Conservation (phyloP, 1,284 basidiomycete species). For the Cronartium quercuum region DNA sequence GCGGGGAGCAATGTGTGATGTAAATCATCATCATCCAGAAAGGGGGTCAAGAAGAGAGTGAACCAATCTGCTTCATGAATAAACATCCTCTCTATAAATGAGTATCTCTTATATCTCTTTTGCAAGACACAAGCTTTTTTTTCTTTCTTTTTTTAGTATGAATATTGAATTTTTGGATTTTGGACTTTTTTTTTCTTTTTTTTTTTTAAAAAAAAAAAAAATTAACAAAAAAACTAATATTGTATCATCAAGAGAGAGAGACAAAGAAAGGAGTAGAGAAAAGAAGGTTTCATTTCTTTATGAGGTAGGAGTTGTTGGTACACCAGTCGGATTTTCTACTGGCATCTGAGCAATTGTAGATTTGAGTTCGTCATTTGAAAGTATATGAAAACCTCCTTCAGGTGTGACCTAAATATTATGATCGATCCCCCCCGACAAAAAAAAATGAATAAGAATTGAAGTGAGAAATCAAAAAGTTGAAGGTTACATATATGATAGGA, state of each 20-base stretch:
- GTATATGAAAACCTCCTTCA: conserved; percentile 71
- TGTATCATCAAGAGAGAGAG: no score
- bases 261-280: no score
- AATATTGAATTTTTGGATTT: not conserved
- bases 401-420: conserved; percentile 60
- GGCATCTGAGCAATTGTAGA: conserved; percentile 56
- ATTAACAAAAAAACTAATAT: not conserved
- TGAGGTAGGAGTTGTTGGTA: not conserved
- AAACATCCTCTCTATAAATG: no score
- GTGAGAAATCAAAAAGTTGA: not conserved
- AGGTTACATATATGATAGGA: not conserved
- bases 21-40: no score
- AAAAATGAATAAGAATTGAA: not conserved
- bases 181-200: not conserved
- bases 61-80: no score
- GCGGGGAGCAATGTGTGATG: no score
- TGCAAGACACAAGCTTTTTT: not conserved
- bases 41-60: no score
- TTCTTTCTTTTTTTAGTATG: not conserved
- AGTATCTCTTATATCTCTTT: no score
- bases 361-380: conserved; percentile 69
- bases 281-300: not conserved
- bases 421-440: conserved; percentile 5
- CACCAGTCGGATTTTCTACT: conserved; percentile 11
- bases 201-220: not conserved